Evolutionary conservation across 2,329 filamentous ascomycete species (phyloP).

Genomic region (Periconia sp.): DNA sequence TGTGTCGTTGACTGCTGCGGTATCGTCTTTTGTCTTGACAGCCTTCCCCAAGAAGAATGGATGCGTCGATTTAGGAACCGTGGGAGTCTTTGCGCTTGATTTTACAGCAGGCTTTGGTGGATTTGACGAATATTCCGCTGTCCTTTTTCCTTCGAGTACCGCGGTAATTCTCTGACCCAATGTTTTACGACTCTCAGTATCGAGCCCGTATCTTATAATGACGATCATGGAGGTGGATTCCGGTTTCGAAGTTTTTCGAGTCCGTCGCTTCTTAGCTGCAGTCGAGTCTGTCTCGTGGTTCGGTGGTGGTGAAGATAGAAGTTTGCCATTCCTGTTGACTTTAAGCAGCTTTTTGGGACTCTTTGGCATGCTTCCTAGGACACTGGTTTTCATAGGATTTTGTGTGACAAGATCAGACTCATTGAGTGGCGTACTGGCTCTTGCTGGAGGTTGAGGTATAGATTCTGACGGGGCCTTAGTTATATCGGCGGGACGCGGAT

Average conservation of each 20-base stretch:
- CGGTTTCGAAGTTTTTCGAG: slow-evolving; percentile 21
- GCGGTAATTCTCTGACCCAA: slow-evolving; percentile 64
- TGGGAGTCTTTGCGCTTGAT: not conserved
- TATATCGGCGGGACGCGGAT: not conserved
- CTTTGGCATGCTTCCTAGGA: slow-evolving; percentile 2
- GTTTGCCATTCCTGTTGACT: slow-evolving; percentile 49
- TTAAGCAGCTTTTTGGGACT: slow-evolving; percentile 41
- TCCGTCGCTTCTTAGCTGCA: slow-evolving; percentile 51
- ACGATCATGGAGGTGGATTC: slow-evolving; percentile 49
- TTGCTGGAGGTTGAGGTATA: not conserved
- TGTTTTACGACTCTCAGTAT: slow-evolving; percentile 47
- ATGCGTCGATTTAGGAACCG: slow-evolving; percentile 56
- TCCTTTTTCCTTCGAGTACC: slow-evolving; percentile 55
- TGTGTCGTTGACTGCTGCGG: slow-evolving; percentile 15
- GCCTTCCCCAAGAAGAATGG: slow-evolving; percentile 69
- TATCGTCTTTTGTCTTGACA: slow-evolving; percentile 21
- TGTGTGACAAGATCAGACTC: not conserved
- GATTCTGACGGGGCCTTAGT: not conserved
- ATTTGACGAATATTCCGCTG: slow-evolving; percentile 13
- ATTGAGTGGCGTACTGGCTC: not conserved
- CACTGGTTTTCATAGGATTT: not conserved
- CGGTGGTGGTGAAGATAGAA: slow-evolving; percentile 44
- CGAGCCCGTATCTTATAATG: slow-evolving; percentile 61
- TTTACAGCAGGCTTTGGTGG: slow-evolving; percentile 19
- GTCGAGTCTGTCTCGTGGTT: slow-evolving; percentile 19